A percentile compares a stretch with the other conserved stretches of the same genome.
phyloP scores from a whole-genome alignment of 805 yeast genomes.

The Danielia oregonensis region DNA sequence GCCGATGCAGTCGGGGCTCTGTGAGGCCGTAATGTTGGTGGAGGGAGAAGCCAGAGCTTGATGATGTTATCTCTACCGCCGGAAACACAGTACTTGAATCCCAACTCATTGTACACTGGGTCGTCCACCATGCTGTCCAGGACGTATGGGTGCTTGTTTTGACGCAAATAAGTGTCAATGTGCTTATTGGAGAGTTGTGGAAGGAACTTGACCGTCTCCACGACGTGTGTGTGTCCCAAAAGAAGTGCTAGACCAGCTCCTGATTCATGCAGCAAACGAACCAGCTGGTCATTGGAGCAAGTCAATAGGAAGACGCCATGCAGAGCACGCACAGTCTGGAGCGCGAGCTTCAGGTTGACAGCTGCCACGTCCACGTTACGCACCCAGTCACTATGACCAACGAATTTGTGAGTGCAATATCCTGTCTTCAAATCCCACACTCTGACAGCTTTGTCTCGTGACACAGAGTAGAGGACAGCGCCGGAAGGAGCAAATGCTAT shows the following conservation, averaged over 20 bases:
- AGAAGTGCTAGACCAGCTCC: conserved; percentile 67
- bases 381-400: conserved; percentile 90
- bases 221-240: conserved; percentile 78
- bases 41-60: conserved; percentile 73
- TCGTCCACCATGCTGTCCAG: conserved; percentile 29
- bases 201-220: conserved; percentile 68
- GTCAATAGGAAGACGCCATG: conserved; percentile 60
- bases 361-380: conserved; percentile 50
- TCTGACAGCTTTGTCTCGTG: conserved; percentile 59
- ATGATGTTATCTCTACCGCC: conserved; percentile 77
- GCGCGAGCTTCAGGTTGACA: conserved; percentile 14
- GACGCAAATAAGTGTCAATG: conserved; percentile 43
- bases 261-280: conserved; percentile 61
- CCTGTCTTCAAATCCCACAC: conserved; percentile 70
- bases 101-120: conserved; percentile 35
- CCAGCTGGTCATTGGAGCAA: conserved; percentile 76
- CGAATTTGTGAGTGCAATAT: conserved; percentile 58
- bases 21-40: conserved; percentile 56
- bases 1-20: conserved; percentile 52
- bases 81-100: conserved; percentile 69
- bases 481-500: conserved; percentile 48
- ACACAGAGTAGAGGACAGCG: conserved; percentile 54
- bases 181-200: conserved; percentile 48
- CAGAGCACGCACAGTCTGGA: conserved; percentile 13
- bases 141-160: conserved; percentile 28